Percentiles rank a stretch among this genome's conserved stretches.
phyloP scores from a whole-genome alignment of 257 asterid genomes.

The Buddleja alternifolia region DNA sequence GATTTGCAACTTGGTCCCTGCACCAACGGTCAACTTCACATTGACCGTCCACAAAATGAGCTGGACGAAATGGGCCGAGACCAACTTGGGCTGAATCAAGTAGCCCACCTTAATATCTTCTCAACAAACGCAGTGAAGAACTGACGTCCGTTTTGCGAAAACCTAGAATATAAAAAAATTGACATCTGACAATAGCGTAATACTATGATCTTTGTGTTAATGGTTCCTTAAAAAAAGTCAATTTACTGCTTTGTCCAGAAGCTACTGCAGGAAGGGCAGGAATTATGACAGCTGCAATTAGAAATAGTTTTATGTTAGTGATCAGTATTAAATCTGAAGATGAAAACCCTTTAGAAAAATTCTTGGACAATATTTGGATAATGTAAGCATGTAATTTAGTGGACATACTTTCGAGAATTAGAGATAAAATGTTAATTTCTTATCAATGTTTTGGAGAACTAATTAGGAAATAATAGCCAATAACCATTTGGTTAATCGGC shows the following conservation, averaged over 20 bases:
- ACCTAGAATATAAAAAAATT: no score
- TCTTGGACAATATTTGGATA: neutral
- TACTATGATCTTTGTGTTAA: no score
- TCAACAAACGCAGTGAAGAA: slow-evolving; percentile 31
- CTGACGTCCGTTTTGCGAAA: slow-evolving; percentile 15
- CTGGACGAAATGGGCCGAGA: no score
- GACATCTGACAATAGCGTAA: slow-evolving; percentile 6
- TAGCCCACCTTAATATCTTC: no score
- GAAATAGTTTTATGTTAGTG: slow-evolving; percentile 14
- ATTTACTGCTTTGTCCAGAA: slow-evolving; percentile 84
- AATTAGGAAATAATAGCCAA: no score
- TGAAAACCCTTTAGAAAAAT: neutral
- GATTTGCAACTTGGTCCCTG: no score
- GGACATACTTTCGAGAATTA: slow-evolving; percentile 69
- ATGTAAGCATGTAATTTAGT: neutral
- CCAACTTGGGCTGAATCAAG: no score
- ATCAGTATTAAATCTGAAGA: slow-evolving; percentile 13
- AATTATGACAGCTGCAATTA: slow-evolving; percentile 71
- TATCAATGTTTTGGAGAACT: no score
- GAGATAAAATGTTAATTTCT: no score
- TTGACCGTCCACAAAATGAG: no score
- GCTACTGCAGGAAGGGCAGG: slow-evolving; percentile 99
- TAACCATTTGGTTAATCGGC: no score
- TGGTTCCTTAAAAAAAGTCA: neutral
- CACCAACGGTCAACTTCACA: no score